Conservation (phyloP, 2,329 filamentous ascomycete genomes). For the Exophiala sp. region DNA sequence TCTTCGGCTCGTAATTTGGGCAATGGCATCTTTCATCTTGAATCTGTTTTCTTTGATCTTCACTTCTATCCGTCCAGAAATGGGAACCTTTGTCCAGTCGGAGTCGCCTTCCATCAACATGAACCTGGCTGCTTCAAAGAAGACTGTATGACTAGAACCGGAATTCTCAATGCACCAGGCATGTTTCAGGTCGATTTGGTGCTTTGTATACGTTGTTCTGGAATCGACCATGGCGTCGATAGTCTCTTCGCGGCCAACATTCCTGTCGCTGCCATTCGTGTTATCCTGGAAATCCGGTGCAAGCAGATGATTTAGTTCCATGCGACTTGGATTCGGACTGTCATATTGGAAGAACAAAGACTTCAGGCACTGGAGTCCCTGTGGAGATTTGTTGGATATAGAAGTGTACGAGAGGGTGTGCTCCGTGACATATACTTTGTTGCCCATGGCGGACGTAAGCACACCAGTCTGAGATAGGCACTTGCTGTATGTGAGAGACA, state of each 20-base stretch:
- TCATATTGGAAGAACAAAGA: conserved; percentile 15
- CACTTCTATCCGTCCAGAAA: conserved; percentile 16
- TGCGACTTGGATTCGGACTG: conserved; percentile 4
- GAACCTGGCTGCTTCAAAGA: conserved; percentile 17
- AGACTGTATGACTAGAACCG: conserved; percentile 8
- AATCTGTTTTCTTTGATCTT: conserved; percentile 17
- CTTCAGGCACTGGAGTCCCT: conserved; percentile 18
- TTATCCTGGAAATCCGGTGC: conserved; percentile 15
- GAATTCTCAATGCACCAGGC: conserved; percentile 15
- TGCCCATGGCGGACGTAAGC: conserved; percentile 1
- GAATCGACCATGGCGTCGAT: conserved; percentile 11
- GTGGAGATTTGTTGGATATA: conserved; percentile 17
- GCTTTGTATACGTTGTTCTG: conserved; percentile 8
- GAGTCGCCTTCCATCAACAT: conserved; percentile 7
- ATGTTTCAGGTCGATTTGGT: conserved; percentile 18
- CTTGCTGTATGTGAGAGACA: background rate
- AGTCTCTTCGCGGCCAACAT: conserved; percentile 10
- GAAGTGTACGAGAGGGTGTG: conserved; percentile 14
- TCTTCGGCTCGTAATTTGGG: conserved; percentile 10
- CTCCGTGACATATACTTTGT: conserved; percentile 14
- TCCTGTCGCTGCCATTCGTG: conserved; percentile 18
- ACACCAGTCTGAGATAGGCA: background rate
- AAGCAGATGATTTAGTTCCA: conserved; percentile 6
- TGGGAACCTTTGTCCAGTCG: conserved; percentile 13
- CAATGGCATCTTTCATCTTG: conserved; percentile 17